phyloP scores from a whole-genome alignment of 139 green algal genomes.

The Penium margaritaceum region DNA sequence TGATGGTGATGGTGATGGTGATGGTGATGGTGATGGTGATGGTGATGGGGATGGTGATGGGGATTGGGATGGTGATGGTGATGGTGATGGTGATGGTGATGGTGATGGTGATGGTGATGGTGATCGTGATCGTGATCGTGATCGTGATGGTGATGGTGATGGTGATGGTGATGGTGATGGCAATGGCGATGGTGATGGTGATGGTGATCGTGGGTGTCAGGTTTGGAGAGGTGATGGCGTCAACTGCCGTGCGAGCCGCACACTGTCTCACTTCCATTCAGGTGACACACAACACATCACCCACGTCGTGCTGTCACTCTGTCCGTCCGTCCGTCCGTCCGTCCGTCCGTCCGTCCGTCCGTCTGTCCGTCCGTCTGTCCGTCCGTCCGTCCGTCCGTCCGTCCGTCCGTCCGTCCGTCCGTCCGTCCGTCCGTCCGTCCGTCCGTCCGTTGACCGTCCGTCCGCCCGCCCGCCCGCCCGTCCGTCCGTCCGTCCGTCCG shows the following conservation, averaged over 20 bases:
- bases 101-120: background rate
- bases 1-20: too few relatives aligned
- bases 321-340: background rate
- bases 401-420: too few relatives aligned
- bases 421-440: too few relatives aligned
- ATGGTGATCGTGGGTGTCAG: background rate
- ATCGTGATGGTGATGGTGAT: background rate
- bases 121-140: background rate
- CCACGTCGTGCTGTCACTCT: background rate
- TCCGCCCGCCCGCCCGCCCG: too few relatives aligned
- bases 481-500: too few relatives aligned
- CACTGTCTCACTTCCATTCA: slow-evolving; percentile 92
- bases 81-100: background rate
- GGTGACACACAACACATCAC: slow-evolving; percentile 53
- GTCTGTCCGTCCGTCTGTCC: background rate
- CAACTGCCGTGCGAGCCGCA: slow-evolving; percentile 65
- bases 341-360: background rate
- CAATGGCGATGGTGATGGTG: background rate
- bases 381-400: too few relatives aligned
- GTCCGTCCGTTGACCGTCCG: too few relatives aligned
- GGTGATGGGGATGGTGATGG: too few relatives aligned
- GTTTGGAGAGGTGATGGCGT: slow-evolving; percentile 55
- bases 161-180: background rate
- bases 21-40: too few relatives aligned
- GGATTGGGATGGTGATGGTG: too few relatives aligned